Conservation (phyloP, 768 basidiomycete species). For the Tricholoma saponaceum region DNA sequence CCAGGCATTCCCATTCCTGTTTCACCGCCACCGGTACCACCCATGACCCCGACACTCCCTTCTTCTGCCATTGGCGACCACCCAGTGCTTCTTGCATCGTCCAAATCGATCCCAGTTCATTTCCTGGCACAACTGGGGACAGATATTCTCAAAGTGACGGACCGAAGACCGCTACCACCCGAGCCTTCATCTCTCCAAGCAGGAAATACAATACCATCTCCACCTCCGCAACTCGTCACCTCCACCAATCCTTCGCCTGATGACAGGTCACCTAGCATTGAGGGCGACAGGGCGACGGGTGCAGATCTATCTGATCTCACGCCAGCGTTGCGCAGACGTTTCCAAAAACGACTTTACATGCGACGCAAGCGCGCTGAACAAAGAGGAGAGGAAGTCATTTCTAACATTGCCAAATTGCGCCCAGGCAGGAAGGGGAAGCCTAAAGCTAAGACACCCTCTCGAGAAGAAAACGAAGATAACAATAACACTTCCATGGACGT, state of each 20-base stretch:
- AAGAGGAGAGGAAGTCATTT: constrained; percentile 29
- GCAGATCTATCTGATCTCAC: constrained; percentile 29
- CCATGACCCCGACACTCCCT: constrained; percentile 7
- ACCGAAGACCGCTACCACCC: neutral
- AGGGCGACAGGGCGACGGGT: constrained; percentile 1
- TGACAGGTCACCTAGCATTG: constrained; percentile 9
- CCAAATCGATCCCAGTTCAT: neutral
- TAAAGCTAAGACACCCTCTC: constrained; percentile 3
- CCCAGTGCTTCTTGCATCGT: constrained; percentile 1
- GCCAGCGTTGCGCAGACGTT: constrained; percentile 48
- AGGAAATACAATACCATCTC: constrained; percentile 3
- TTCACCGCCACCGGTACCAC: neutral
- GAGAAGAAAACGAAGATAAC: neutral
- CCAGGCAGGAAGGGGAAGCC: constrained; percentile 30
- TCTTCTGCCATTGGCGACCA: constrained; percentile 8
- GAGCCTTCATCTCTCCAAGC: neutral
- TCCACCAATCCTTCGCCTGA: constrained; percentile 2
- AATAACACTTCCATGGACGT: constrained; percentile 1
- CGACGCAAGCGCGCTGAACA: constrained; percentile 59
- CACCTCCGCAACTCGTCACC: constrained; percentile 1
- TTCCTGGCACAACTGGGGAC: neutral
- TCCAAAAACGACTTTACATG: constrained; percentile 67
- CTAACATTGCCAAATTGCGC: constrained; percentile 27
- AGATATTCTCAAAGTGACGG: neutral
- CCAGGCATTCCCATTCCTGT: neutral